Base-by-base conservation (phyloP, 2,329 filamentous ascomycete species). In the Alternaria hordeiaustralica region DNA sequence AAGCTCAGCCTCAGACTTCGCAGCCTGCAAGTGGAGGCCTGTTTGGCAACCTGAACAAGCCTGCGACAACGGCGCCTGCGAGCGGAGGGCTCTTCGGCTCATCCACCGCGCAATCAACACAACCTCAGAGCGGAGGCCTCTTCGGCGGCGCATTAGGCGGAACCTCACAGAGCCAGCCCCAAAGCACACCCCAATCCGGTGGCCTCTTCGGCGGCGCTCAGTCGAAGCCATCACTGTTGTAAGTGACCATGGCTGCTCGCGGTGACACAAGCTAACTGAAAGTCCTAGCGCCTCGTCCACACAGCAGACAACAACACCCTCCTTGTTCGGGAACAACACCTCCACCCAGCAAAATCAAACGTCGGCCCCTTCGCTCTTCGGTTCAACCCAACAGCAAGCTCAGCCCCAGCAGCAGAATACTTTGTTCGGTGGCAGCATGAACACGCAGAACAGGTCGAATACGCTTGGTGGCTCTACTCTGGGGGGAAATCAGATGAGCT, bases 191-290 rank as follows among this genome's bases (percentile, higher is more conserved):
- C 53, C 75, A 75, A 65, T 67, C 75, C 28, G 76, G 74, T 30
- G 77, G 78, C 36, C 70, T 80, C 23, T 79, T 80, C 58, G 75
- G 77, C 9, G 63, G 59, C 26, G 50, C 71, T 50, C 75, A 77
- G 58, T 60, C 75, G 20, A 76, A 77, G 54, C 76, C 77, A 12
- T 80, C 78, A 41, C 65, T 81, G 6, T 81, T 80, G 79, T 81
- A 76, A 70, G 79, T 68, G 61, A 65, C 55, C 55, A 41, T 41
- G 26, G 13, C 55, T 50, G 28, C 41, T 53, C 33, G 50, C 43
- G 36, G 66, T 64, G 23, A 47, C 68, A 68, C 66, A 63, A 65
- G 62, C 76, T 79, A 75, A 79, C 71, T 58, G 58, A 65, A 62
- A 72, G 63, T 60, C 65, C 60, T 66, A 81, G 77, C 71, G 78